These are phyloP conservation scores for Rhododendron simsii DNA, from an alignment of 148 eudicot species.

Conservation along the genomic window DNA sequence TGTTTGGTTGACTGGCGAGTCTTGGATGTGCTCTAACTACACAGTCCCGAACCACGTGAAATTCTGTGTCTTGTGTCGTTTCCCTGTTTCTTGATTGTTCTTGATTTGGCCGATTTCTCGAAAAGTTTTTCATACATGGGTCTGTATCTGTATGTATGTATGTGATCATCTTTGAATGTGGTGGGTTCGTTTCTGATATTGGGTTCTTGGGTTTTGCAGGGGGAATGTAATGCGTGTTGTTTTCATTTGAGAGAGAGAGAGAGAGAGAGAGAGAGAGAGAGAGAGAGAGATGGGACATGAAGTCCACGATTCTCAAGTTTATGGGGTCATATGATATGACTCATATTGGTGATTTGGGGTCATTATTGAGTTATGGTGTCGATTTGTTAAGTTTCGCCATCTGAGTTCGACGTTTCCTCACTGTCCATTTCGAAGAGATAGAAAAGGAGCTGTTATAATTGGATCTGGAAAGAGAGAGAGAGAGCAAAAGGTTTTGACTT, in stretches of 20 bases:
- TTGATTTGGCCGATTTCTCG: background rate
- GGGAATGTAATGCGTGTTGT: background rate
- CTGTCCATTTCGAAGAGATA: background rate
- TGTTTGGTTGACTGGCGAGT: background rate
- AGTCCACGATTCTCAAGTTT: background rate
- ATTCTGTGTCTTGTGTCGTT: background rate
- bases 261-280: background rate
- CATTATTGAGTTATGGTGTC: background rate
- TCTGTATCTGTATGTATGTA: background rate
- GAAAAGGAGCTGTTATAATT: background rate
- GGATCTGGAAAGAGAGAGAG: conserved; percentile 4
- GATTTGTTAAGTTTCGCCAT: background rate
- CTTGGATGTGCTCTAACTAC: background rate
- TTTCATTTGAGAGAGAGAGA: background rate
- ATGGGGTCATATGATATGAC: background rate
- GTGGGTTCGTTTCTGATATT: background rate
- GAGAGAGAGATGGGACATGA: background rate
- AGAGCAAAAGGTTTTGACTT: background rate
- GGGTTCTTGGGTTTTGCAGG: conserved; percentile 6
- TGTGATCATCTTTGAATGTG: background rate
- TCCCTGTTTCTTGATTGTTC: background rate
- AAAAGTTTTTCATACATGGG: background rate
- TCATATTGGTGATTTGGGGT: background rate
- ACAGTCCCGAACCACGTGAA: background rate
- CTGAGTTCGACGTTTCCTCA: background rate